Conservation (phyloP, 257 asterid genomes). For the Solanum acaule region DNA sequence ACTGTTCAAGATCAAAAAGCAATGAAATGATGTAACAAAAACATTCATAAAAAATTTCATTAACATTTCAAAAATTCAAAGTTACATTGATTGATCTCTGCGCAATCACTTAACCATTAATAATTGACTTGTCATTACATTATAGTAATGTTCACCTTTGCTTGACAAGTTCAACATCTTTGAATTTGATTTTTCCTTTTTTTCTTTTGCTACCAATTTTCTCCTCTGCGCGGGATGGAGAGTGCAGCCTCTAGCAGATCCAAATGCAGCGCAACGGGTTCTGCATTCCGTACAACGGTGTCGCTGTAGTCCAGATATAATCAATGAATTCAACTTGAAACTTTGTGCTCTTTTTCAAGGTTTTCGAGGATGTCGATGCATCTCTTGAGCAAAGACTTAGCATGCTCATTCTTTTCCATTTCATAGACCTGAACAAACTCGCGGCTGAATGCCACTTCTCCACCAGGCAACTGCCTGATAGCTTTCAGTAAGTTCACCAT, state of each 20-base stretch:
- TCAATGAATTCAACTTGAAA: not conserved
- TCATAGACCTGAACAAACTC: constrained; percentile 56
- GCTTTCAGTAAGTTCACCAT: constrained; percentile 32
- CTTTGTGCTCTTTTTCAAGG: constrained; percentile 20
- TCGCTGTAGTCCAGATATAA: not conserved
- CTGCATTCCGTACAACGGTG: not conserved
- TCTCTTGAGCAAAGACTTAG: constrained; percentile 64
- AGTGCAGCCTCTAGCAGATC: not conserved
- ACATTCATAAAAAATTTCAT: not conserved
- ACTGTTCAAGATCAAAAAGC: not conserved
- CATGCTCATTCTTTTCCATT: constrained; percentile 72
- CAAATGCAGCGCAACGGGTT: not conserved
- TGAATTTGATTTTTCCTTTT: not conserved
- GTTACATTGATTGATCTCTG: not conserved
- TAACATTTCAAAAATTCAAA: not conserved
- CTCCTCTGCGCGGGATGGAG: not conserved
- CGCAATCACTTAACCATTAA: not conserved
- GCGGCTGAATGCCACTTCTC: constrained; percentile 33
- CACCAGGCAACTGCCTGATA: constrained; percentile 14
- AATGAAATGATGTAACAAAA: not conserved
- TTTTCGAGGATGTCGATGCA: constrained; percentile 41
- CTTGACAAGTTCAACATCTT: not conserved
- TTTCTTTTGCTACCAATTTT: not conserved
- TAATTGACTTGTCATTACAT: not conserved
- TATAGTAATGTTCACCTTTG: not conserved